Evolutionary conservation across 2,329 filamentous ascomycete species (phyloP), one percentile per base, ranked within the genome.

Genomic region (Beauveria pseudobassiana): DNA sequence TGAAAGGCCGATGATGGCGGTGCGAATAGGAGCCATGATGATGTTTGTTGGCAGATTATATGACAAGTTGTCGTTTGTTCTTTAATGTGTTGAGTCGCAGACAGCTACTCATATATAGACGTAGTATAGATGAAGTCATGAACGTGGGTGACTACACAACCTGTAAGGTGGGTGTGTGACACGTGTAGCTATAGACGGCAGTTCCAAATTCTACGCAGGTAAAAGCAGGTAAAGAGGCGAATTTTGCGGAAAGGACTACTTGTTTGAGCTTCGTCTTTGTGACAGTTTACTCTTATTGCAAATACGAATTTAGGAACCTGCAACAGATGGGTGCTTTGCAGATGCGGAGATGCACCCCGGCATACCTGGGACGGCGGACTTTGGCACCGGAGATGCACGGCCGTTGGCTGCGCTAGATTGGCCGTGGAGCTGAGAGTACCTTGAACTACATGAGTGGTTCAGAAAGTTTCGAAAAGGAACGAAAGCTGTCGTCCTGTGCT

Each of bases 1-100:
- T 1, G 82, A 85, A 58, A 87, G 81, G 51, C 84, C 85, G 62
- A 86, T 76, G n/a, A 87, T 74, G 34, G 78, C 85, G 18, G 82
- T 72, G 58, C 81, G 79, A 63, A 85, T 83, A 10, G 77, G 80
- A 43, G 80, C 68, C 78, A 82, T 72, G 20, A 10, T n/a, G 24
- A 2, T 46, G 6, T 30, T n/a, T 20, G 2, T 8, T 50, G 7
- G 26, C 1, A 26, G 0, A 10, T 3, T 16, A 9, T 4, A n/a
- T n/a, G 10, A 18, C 5, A 10, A 12, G 16, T 14, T 51, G 14
- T 51, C 7, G 8, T 34, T 12, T 16, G 3, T 6, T 14, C 8
- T 14, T 20, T 22, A 20, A 3, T 7, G 0, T 6, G 34, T 34
- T 48, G 4, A 6, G 3, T 2, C 14, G 45, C 22, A 3, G 14